These are phyloP conservation scores for Ophiostoma piceae DNA, from an alignment of 2,329 filamentous ascomycete genomes.

Conservation along the genomic window DNA sequence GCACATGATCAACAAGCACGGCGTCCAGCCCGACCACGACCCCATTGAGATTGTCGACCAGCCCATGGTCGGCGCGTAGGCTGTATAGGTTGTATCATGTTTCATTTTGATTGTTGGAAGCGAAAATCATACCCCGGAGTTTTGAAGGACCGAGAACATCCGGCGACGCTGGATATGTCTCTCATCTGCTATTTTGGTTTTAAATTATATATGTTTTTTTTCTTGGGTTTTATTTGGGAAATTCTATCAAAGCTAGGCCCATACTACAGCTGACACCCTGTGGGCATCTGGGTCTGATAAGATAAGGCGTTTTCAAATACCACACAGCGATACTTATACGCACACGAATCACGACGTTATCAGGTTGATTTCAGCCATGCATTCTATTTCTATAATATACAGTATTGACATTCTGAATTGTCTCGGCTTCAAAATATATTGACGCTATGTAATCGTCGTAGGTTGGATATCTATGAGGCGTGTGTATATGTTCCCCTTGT, in stretches of 20 bases:
- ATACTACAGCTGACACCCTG: background rate
- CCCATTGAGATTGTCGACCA: slow-evolving; percentile 43
- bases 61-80: slow-evolving; percentile 31
- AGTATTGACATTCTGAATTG: no score
- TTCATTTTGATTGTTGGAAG: background rate
- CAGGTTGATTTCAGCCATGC: no score
- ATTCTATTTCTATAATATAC: no score
- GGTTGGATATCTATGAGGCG: no score
- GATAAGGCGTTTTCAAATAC: slow-evolving; percentile 11
- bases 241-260: no score
- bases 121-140: slow-evolving; percentile 12
- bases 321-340: background rate
- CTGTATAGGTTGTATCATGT: background rate
- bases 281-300: background rate
- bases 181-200: background rate
- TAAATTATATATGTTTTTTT: background rate
- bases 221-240: background rate
- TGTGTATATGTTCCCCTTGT: no score
- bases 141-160: background rate
- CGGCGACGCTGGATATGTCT: background rate
- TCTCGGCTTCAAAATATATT: no score
- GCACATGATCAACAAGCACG: slow-evolving; percentile 57
- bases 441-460: no score
- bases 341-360: background rate
- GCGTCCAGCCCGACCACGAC: slow-evolving; percentile 37